phyloP scores from a whole-genome alignment of 2,329 filamentous ascomycete species.

The Leptosphaerulina australis region DNA sequence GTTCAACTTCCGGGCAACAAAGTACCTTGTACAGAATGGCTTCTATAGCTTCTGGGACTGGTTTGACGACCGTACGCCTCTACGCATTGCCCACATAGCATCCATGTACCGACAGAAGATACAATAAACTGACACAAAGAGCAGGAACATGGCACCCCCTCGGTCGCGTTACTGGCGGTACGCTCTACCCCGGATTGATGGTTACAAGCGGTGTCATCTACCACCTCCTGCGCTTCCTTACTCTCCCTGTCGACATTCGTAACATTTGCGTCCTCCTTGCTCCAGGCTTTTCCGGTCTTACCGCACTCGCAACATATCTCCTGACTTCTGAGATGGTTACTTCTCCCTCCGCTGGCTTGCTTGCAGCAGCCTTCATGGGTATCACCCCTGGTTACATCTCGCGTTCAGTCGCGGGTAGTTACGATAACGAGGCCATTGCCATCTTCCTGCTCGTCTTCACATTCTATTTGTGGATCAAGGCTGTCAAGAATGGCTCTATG shows the following conservation, averaged over 20 bases:
- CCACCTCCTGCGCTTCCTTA: constrained; percentile 85
- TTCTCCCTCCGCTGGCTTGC: constrained; percentile 91
- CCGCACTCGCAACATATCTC: constrained; percentile 90
- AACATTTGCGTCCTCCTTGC: constrained; percentile 98
- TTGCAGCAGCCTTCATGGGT: constrained; percentile 95
- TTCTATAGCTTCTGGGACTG: constrained; percentile 99
- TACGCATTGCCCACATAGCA: constrained; percentile 13
- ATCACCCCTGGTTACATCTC: constrained; percentile 98
- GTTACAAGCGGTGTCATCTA: constrained; percentile 98
- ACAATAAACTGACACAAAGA: constrained; percentile 25
- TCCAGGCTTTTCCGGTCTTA: constrained; percentile 91
- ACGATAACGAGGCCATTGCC: constrained; percentile 99
- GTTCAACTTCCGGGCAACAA: constrained; percentile 99
- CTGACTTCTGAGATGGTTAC: constrained; percentile 96
- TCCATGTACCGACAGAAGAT: neutral
- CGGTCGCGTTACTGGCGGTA: constrained; percentile 96
- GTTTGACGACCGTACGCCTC: constrained; percentile 87
- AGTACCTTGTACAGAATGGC: constrained; percentile 94
- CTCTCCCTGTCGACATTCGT: constrained; percentile 94
- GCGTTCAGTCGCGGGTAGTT: constrained; percentile 94
- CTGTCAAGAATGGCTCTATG: constrained; percentile 92
- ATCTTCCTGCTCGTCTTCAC: constrained; percentile 99
- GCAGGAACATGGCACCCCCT: constrained; percentile 96
- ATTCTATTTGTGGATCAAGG: constrained; percentile 99
- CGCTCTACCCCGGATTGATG: constrained; percentile 98